Percentiles rank a stretch among this genome's conserved stretches.
Conservation (phyloP, 208 protist species). For the Balamuthia mandrillaris region DNA sequence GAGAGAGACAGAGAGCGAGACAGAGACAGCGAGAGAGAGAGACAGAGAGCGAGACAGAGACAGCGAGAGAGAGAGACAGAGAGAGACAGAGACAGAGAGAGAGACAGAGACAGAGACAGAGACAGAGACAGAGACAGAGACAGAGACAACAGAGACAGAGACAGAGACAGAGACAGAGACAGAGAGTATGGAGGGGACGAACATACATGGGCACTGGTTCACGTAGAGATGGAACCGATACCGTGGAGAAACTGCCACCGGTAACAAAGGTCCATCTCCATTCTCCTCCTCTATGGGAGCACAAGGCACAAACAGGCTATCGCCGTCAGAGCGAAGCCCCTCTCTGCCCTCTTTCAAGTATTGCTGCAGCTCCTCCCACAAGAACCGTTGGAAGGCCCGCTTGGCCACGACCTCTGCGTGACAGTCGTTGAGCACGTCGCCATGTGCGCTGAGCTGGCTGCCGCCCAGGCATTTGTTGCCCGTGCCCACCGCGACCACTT, state of each 20-base stretch:
- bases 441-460: neutral
- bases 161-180: neutral
- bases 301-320: neutral
- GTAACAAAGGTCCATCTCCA: neutral
- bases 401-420: conserved; percentile 52
- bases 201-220: conserved; percentile 46
- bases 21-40: neutral
- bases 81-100: conserved; percentile 42
- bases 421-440: conserved; percentile 50
- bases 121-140: neutral
- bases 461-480: conserved; percentile 48
- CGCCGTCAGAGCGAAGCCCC: neutral
- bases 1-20: neutral
- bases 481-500: neutral
- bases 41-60: neutral
- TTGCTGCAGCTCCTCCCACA: neutral
- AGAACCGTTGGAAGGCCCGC: conserved; percentile 39
- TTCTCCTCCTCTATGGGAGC: neutral
- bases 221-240: conserved; percentile 48
- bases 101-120: conserved; percentile 41
- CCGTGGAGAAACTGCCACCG: neutral
- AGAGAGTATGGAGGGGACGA: neutral
- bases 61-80: neutral
- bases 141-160: neutral
- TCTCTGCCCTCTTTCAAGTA: neutral